Percentiles rank a stretch among this genome's conserved stretches.
Conservation (phyloP, 2,329 filamentous ascomycete species). For the Aspergillus fumigatiaffinis region DNA sequence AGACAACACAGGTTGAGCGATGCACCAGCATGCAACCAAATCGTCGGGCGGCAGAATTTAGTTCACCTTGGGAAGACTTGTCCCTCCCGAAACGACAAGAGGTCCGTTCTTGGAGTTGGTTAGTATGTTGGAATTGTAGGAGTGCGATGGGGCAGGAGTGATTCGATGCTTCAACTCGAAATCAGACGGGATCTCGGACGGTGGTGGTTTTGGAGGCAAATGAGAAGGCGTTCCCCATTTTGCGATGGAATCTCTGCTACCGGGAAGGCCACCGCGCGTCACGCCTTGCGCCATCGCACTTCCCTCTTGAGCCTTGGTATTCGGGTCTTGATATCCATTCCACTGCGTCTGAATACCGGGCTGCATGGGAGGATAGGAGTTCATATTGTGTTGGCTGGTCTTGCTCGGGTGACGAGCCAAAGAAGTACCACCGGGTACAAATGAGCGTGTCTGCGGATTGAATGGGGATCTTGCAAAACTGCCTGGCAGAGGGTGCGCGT, state of each 20-base stretch:
- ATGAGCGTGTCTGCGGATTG: constrained; percentile 91
- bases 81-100: constrained; percentile 38
- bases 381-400: constrained; percentile 24
- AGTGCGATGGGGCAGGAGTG: constrained; percentile 14
- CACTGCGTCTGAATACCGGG: constrained; percentile 24
- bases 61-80: constrained; percentile 23
- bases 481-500: constrained; percentile 77
- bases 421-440: constrained; percentile 62
- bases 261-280: constrained; percentile 18
- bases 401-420: constrained; percentile 32
- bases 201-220: constrained; percentile 49
- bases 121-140: constrained; percentile 21
- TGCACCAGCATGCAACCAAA: constrained; percentile 1
- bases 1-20: constrained; percentile 4
- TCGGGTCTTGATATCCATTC: constrained; percentile 23
- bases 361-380: constrained; percentile 23
- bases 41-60: constrained; percentile 6
- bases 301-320: constrained; percentile 20
- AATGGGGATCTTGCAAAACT: constrained; percentile 82
- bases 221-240: constrained; percentile 51
- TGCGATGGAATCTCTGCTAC: constrained; percentile 39
- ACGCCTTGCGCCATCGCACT: constrained; percentile 11
- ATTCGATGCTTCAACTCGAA: constrained; percentile 39
- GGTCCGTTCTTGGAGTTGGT: constrained; percentile 29
- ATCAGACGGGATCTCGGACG: constrained; percentile 41